phyloP scores from a whole-genome alignment of 139 green algal genomes.

The Dunaliella primolecta region DNA sequence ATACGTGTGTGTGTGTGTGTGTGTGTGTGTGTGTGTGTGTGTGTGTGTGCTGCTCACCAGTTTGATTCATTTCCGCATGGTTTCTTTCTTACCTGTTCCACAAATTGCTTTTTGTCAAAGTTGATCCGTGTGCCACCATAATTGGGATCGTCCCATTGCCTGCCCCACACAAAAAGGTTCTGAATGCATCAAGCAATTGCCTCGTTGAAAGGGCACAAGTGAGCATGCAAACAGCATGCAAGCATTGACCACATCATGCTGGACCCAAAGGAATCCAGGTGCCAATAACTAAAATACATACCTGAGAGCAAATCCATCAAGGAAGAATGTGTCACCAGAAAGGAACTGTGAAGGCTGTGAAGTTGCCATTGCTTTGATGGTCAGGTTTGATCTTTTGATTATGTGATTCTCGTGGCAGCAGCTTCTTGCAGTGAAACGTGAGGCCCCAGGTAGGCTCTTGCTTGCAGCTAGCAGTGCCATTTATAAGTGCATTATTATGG shows the following conservation, averaged over 20 bases:
- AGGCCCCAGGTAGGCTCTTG: too few species aligned
- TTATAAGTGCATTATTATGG: too few species aligned
- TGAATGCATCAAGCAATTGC: background rate
- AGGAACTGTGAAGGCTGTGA: too few species aligned
- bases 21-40: too few species aligned
- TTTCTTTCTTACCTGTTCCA: slow-evolving; percentile 51
- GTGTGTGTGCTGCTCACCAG: too few species aligned
- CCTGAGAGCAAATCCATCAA: slow-evolving; percentile 77
- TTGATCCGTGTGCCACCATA: slow-evolving; percentile 57
- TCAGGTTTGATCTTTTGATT: too few species aligned
- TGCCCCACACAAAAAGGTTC: background rate
- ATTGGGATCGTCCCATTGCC: slow-evolving; percentile 79
- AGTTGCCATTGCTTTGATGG: too few species aligned
- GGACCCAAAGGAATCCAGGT: background rate
- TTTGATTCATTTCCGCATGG: too few species aligned
- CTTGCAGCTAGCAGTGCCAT: too few species aligned
- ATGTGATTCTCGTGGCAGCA: too few species aligned
- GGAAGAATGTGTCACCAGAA: slow-evolving; percentile 66
- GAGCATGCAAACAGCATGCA: background rate
- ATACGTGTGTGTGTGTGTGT: too few species aligned
- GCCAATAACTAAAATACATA: background rate
- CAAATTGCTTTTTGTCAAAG: slow-evolving; percentile 67
- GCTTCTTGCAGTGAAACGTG: too few species aligned
- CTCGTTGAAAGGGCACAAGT: background rate
- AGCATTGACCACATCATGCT: background rate